Conservation (phyloP, 352 stramenopile genomes). For the Globisporangium mamillatum region DNA sequence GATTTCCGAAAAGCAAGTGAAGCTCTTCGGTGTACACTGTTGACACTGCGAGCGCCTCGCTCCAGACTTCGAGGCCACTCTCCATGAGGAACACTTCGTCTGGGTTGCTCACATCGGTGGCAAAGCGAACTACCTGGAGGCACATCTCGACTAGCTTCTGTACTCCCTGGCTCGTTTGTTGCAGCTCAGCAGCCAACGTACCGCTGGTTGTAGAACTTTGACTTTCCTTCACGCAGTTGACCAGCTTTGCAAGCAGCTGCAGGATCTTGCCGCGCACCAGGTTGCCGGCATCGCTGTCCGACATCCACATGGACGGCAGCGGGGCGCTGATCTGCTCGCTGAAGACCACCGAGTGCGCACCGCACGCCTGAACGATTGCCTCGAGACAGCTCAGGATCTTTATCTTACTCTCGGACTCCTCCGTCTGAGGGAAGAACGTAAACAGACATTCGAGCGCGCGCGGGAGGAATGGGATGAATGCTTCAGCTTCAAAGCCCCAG, state of each 20-base stretch:
- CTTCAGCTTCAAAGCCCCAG: slow-evolving; percentile 75
- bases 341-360: slow-evolving; percentile 38
- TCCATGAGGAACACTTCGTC: slow-evolving; percentile 88
- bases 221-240: slow-evolving; percentile 53
- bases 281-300: slow-evolving; percentile 72
- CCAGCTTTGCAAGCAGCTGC: slow-evolving; percentile 63
- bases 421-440: slow-evolving; percentile 57
- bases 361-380: slow-evolving; percentile 65
- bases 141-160: slow-evolving; percentile 63
- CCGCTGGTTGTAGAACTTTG: slow-evolving; percentile 4
- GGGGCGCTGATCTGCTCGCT: slow-evolving; percentile 67
- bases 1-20: slow-evolving; percentile 64
- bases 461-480: slow-evolving; percentile 67
- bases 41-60: slow-evolving; percentile 44
- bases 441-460: slow-evolving; percentile 63
- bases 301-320: slow-evolving; percentile 68
- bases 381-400: slow-evolving; percentile 76
- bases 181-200: neutral
- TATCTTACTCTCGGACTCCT: slow-evolving; percentile 76
- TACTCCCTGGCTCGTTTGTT: slow-evolving; percentile 18
- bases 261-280: slow-evolving; percentile 81
- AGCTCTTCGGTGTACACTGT: slow-evolving; percentile 63
- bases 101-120: slow-evolving; percentile 74
- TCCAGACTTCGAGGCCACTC: slow-evolving; percentile 73
- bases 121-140: slow-evolving; percentile 63